phyloP scores from a whole-genome alignment of 306 rosid species.

The Cucurbita argyrosperma region DNA sequence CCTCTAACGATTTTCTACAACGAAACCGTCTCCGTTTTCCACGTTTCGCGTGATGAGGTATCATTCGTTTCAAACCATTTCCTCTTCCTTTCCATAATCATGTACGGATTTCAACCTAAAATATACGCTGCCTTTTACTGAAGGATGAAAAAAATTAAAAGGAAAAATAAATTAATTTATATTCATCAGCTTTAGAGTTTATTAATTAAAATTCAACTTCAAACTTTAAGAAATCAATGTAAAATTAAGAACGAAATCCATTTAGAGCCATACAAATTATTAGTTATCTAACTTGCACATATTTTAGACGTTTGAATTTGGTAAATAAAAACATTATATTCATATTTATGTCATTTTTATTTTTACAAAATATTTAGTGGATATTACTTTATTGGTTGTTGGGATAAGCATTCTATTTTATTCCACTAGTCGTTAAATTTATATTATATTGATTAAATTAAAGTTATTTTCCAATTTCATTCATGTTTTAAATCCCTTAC shows the following conservation, averaged over 20 bases:
- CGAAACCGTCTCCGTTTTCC: slow-evolving; percentile 26
- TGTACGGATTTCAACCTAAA: not conserved
- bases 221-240: no score
- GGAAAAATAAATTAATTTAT: no score
- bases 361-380: not conserved
- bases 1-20: slow-evolving; percentile 38
- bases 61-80: not conserved
- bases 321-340: no score
- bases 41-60: slow-evolving; percentile 27
- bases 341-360: not conserved
- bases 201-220: no score
- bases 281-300: no score
- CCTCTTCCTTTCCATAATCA: not conserved
- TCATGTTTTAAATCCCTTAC: not conserved
- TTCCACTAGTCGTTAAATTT: not conserved
- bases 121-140: no score
- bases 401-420: not conserved
- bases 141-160: no score
- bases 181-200: no score
- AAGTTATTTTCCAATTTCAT: not conserved
- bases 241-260: no score
- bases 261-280: no score
- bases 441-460: not conserved
- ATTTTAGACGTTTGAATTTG: no score
- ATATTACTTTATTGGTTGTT: not conserved